A percentile compares a stretch with the other conserved stretches of the same genome.
Evolutionary conservation across 2,329 filamentous ascomycete genomes (phyloP).

Genomic region (Xylariaceae sp.): DNA sequence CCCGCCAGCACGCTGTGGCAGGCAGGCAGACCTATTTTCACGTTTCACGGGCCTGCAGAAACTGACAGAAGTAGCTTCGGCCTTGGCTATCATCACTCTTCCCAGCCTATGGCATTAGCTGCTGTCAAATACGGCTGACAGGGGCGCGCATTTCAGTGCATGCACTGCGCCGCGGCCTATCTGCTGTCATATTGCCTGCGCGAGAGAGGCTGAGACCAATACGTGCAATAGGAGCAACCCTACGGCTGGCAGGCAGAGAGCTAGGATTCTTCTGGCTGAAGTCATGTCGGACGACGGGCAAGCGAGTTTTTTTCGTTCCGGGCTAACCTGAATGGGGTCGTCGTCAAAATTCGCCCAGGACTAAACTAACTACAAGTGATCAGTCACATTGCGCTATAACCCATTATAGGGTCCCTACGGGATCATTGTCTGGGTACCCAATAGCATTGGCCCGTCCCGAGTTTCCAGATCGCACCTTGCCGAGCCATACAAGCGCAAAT

Average conservation of each 20-base stretch:
- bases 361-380: slow-evolving; percentile 18
- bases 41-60: slow-evolving; percentile 23
- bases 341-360: slow-evolving; percentile 14
- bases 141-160: slow-evolving; percentile 11
- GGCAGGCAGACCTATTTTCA: slow-evolving; percentile 5
- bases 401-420: slow-evolving; percentile 20
- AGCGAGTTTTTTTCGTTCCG: slow-evolving; percentile 14
- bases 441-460: slow-evolving; percentile 11
- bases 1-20: slow-evolving; percentile 15
- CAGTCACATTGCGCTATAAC: slow-evolving; percentile 25
- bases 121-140: slow-evolving; percentile 1
- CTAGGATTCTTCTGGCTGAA: slow-evolving; percentile 22
- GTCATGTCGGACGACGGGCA: slow-evolving; percentile 20
- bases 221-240: slow-evolving; percentile 20
- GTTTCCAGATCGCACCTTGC: slow-evolving; percentile 18
- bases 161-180: slow-evolving; percentile 17
- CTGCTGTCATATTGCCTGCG: slow-evolving; percentile 13
- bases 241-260: slow-evolving; percentile 16
- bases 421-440: slow-evolving; percentile 11
- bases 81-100: slow-evolving; percentile 13
- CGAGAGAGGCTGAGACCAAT: slow-evolving; percentile 26
- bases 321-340: slow-evolving; percentile 26
- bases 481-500: slow-evolving; percentile 19
- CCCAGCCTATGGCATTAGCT: slow-evolving; percentile 11
- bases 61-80: slow-evolving; percentile 9